These are phyloP conservation scores for Cyphellophora attinorum DNA, from an alignment of 2,329 filamentous ascomycete genomes.

Conservation along the genomic window DNA sequence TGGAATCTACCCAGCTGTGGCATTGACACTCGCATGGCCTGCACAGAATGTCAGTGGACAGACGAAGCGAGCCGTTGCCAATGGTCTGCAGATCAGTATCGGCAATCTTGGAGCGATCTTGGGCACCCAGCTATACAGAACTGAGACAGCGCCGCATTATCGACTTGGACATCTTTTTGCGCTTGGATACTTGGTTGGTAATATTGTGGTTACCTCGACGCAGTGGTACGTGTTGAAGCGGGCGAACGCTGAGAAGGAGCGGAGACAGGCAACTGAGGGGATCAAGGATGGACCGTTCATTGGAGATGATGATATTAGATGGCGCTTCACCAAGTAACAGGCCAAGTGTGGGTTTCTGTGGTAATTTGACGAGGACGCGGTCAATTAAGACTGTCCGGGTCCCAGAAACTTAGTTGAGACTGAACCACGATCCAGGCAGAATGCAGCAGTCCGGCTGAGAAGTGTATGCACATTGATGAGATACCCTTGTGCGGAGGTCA, in stretches of 20 bases:
- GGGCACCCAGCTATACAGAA: constrained; percentile 60
- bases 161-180: constrained; percentile 59
- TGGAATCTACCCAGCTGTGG: constrained; percentile 55
- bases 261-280: constrained; percentile 14
- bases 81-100: constrained; percentile 63
- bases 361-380: too few relatives aligned
- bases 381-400: too few relatives aligned
- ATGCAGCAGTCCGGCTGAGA: too few relatives aligned
- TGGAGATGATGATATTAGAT: constrained; percentile 21
- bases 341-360: too few relatives aligned
- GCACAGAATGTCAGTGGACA: constrained; percentile 64
- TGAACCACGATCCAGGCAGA: too few relatives aligned
- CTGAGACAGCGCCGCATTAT: constrained; percentile 51
- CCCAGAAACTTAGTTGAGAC: too few relatives aligned
- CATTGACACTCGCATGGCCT: constrained; percentile 54
- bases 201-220: constrained; percentile 43
- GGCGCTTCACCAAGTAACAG: too few relatives aligned
- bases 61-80: constrained; percentile 59
- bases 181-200: constrained; percentile 52
- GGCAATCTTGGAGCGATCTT: constrained; percentile 52
- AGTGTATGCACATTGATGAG: too few relatives aligned
- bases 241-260: constrained; percentile 42
- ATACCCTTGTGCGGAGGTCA: too few relatives aligned
- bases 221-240: constrained; percentile 46
- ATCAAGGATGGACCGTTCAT: constrained; percentile 18